These are phyloP conservation scores for Penicillium vulpinum DNA, from an alignment of 2,329 filamentous ascomycete genomes.

Conservation along the genomic window DNA sequence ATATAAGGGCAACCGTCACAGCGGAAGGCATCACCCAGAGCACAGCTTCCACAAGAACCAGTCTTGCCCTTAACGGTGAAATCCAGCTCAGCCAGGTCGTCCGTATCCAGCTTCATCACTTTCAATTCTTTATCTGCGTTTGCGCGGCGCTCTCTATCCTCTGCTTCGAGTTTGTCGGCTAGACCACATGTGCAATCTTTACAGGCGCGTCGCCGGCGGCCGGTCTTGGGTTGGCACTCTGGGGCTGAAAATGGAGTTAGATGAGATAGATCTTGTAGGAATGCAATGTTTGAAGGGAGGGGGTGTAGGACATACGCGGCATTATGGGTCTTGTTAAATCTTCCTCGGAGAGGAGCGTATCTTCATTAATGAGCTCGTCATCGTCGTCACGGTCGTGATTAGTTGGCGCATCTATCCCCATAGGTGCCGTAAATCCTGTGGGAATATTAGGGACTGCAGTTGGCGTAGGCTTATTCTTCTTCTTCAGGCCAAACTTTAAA, in stretches of 20 bases:
- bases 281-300: not conserved
- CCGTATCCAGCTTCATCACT: constrained; percentile 64
- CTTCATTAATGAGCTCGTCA: constrained; percentile 89
- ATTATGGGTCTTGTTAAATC: constrained; percentile 76
- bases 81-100: constrained; percentile 81
- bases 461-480: constrained; percentile 42
- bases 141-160: constrained; percentile 70
- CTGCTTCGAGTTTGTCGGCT: constrained; percentile 78
- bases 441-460: constrained; percentile 20
- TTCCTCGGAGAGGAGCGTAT: constrained; percentile 79
- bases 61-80: constrained; percentile 98
- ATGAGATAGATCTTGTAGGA: not conserved
- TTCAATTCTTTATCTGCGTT: constrained; percentile 60
- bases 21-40: constrained; percentile 84
- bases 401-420: constrained; percentile 41
- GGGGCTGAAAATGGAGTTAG: constrained; percentile 56
- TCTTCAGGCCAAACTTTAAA: constrained; percentile 66
- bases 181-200: constrained; percentile 98
- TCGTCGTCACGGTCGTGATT: constrained; percentile 59
- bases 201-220: constrained; percentile 80
- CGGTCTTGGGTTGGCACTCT: constrained; percentile 82
- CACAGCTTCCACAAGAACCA: constrained; percentile 91
- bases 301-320: constrained; percentile 66
- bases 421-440: constrained; percentile 41
- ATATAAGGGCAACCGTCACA: constrained; percentile 79